Conservation (phyloP, 1,284 basidiomycete genomes). For the Microbotryum silenes-acaulis region DNA sequence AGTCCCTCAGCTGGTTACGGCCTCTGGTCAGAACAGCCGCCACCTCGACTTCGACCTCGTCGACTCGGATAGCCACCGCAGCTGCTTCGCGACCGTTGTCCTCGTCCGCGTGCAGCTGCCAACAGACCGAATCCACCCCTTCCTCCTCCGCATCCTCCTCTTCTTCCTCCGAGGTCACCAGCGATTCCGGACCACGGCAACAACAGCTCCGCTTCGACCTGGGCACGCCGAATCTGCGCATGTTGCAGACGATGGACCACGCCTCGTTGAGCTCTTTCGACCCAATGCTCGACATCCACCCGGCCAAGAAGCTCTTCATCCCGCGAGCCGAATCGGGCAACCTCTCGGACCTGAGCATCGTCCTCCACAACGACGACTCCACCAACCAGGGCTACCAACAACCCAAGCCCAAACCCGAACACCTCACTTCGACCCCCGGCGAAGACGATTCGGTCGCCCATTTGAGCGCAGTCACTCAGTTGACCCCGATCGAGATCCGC, state of each 20-base stretch:
- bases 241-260: slow-evolving; percentile 11
- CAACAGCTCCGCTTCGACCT: slow-evolving; percentile 11
- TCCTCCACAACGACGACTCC: slow-evolving; percentile 34
- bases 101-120: no score
- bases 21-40: no score
- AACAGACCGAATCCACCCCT: neutral
- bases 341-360: slow-evolving; percentile 32
- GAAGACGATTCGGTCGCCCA: slow-evolving; percentile 28
- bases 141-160: neutral
- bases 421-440: slow-evolving; percentile 15
- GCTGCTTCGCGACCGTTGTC: no score
- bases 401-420: slow-evolving; percentile 7
- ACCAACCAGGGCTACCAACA: slow-evolving; percentile 22
- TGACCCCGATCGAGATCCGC: slow-evolving; percentile 26
- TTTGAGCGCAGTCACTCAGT: slow-evolving; percentile 24
- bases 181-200: neutral
- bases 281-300: slow-evolving; percentile 38
- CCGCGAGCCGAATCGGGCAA: slow-evolving; percentile 23
- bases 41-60: no score
- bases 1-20: no score
- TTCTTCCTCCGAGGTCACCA: neutral
- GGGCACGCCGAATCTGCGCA: slow-evolving; percentile 5
- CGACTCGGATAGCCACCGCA: no score
- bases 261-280: slow-evolving; percentile 36
- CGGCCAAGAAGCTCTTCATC: slow-evolving; percentile 28